Evolutionary conservation across 768 basidiomycete species (phyloP).

Genomic region (Daedaleopsis nitida): DNA sequence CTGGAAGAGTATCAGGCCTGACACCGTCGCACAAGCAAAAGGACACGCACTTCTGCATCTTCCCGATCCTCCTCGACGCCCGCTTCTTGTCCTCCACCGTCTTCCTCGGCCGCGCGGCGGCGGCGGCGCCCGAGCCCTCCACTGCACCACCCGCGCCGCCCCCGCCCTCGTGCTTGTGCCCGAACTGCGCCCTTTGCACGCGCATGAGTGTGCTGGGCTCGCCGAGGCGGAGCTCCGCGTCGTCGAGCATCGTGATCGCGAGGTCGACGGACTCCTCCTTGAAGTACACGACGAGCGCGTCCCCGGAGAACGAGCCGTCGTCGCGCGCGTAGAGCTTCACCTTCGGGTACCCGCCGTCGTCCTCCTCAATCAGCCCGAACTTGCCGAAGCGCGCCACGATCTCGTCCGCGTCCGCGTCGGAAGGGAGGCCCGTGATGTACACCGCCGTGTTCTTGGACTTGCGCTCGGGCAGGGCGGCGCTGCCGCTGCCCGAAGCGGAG

Average conservation of each 20-base stretch:
- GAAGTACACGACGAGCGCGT: constrained; percentile 95
- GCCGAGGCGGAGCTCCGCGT: constrained; percentile 87
- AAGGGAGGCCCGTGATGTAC: constrained; percentile 83
- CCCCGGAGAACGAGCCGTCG: constrained; percentile 87
- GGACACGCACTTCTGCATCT: constrained; percentile 78
- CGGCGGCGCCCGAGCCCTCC: constrained; percentile 36
- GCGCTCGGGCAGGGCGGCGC: constrained; percentile 39
- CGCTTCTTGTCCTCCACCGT: constrained; percentile 79
- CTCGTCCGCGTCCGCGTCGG: constrained; percentile 72
- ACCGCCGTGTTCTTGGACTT: constrained; percentile 93
- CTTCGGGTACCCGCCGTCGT: constrained; percentile 88
- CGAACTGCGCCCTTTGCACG: constrained; percentile 77
- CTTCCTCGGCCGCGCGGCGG: constrained; percentile 48
- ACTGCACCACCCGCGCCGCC: constrained; percentile 26
- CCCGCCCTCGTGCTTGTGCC: constrained; percentile 57
- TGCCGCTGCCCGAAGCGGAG: background rate
- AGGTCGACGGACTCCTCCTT: constrained; percentile 93
- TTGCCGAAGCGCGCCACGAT: constrained; percentile 85
- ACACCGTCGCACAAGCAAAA: background rate
- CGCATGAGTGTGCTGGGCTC: constrained; percentile 72
- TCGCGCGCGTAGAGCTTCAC: constrained; percentile 94
- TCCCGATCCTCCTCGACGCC: constrained; percentile 71
- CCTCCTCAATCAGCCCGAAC: constrained; percentile 92
- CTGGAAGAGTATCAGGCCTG: constrained; percentile 40
- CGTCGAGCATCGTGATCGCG: constrained; percentile 84